Conservation (phyloP, 2,329 filamentous ascomycete genomes). For the Stemphylium vesicarium region DNA sequence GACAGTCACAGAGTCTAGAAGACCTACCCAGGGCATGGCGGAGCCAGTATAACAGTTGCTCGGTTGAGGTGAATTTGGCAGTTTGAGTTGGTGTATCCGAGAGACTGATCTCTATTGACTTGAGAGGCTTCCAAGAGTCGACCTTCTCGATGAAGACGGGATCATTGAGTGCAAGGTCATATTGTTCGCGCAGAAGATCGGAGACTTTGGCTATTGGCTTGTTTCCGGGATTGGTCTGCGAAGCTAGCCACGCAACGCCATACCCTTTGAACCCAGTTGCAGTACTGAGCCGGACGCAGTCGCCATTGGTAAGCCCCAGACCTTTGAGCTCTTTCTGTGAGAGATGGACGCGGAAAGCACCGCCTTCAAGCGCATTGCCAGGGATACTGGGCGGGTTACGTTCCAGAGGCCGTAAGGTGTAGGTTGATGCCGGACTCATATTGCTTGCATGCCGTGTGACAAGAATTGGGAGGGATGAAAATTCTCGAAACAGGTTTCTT, state of each 20-base stretch:
- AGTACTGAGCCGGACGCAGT: slow-evolving; percentile 62
- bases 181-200: slow-evolving; percentile 73
- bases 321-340: slow-evolving; percentile 62
- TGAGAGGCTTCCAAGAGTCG: slow-evolving; percentile 36
- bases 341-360: slow-evolving; percentile 65
- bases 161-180: slow-evolving; percentile 68
- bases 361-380: slow-evolving; percentile 59
- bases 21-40: slow-evolving; percentile 41
- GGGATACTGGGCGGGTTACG: slow-evolving; percentile 55
- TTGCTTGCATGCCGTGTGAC: neutral
- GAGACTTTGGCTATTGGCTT: slow-evolving; percentile 65
- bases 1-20: neutral
- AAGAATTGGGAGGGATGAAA: neutral
- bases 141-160: slow-evolving; percentile 64
- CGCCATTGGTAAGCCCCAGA: slow-evolving; percentile 63
- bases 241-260: slow-evolving; percentile 68
- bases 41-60: slow-evolving; percentile 41
- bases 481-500: neutral
- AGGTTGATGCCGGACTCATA: slow-evolving; percentile 42
- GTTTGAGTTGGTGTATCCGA: slow-evolving; percentile 24
- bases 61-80: slow-evolving; percentile 29
- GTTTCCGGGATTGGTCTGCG: slow-evolving; percentile 50
- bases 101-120: slow-evolving; percentile 37
- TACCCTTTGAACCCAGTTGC: slow-evolving; percentile 54
- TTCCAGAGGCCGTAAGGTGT: slow-evolving; percentile 61